Base-by-base conservation (phyloP, 2,329 filamentous ascomycete genomes). In the Penicillium frequentans region DNA sequence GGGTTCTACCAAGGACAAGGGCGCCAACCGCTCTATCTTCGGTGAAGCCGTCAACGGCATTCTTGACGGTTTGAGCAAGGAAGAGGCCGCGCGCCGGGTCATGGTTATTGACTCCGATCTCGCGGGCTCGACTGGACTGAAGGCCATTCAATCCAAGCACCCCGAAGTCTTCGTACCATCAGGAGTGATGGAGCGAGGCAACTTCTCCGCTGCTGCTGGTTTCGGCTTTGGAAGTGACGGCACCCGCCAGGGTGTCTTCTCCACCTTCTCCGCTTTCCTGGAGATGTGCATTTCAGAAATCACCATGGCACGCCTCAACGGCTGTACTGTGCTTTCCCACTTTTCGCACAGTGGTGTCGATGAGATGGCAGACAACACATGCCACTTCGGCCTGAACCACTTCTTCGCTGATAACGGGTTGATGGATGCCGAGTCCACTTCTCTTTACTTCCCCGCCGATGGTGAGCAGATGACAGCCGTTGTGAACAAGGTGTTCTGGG, bases 281-380 rank as follows among this genome's bases (percentile, higher is more conserved):
- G 74, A 76, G 56, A 76, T 76, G 74, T 70, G 69, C 54, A 67
- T 75, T 37, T 75, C 73, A 0, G 74, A 76, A 56, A 72, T 76
- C 52, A 76, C 73, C 37, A 76, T 76, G 74, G 74, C 73, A 3
- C 68, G 74, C 16, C 51, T 76, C 58, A 76, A 76, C 62, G 59
- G 63, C 51, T 73, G 71, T 45, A 72, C 68, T 49, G 74, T 76
- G 14, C 62, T 76, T 5, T 75, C 70, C 0, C 74, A 76, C 58
- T 75, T 76, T 59, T 75, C 73, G 1, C 74, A 76, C 62, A 73
- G 70, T 9, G 74, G 74, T 33, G 71, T 76, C 2, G 73, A 76
- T 42, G 74, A 76, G 58, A 76, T 76, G 66, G 74, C 74, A 14
- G 74, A 76, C 54, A 76, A 76, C 59, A 76, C 74, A 1, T 76